Percentiles rank a stretch among this genome's conserved stretches.
These are phyloP conservation scores for Hypoxylon intermedium DNA, from an alignment of 495 filamentous ascomycete genomes.

Conservation along the genomic window DNA sequence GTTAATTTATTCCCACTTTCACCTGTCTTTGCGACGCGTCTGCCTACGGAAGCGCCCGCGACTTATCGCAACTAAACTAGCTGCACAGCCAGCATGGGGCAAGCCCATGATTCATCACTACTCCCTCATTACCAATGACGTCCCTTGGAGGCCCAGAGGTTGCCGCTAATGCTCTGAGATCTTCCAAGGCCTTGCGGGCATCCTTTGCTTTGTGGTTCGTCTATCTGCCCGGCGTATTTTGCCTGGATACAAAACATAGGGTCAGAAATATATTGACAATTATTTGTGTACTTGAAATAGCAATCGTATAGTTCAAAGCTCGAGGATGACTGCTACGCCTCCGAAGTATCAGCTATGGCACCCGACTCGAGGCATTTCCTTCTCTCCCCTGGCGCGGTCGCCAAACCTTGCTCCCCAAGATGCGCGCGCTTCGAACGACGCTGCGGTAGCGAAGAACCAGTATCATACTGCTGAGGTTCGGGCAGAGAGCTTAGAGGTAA, in stretches of 20 bases:
- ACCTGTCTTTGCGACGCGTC: conserved; percentile 22
- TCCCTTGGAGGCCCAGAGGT: conserved; percentile 26
- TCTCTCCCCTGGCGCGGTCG: conserved; percentile 33
- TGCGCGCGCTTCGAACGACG: conserved; percentile 1
- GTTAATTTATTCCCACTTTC: background rate
- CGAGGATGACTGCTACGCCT: conserved; percentile 41
- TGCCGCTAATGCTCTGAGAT: conserved; percentile 38
- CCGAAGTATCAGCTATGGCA: conserved; percentile 48
- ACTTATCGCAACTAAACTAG: conserved; percentile 9
- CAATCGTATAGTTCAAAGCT: conserved; percentile 7
- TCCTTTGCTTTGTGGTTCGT: conserved; percentile 32
- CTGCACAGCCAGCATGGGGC: conserved; percentile 34
- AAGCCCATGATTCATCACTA: conserved; percentile 16
- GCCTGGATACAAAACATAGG: background rate
- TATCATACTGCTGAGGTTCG: background rate
- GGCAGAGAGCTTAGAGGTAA: background rate
- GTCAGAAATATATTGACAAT: conserved; percentile 14
- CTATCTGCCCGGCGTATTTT: background rate
- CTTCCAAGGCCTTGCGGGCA: conserved; percentile 21
- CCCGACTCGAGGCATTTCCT: conserved; percentile 49
- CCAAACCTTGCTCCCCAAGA: conserved; percentile 20
- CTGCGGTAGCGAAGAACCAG: background rate
- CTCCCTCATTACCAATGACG: conserved; percentile 30
- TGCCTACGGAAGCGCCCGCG: conserved; percentile 23
- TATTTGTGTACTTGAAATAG: conserved; percentile 8